phyloP scores from a whole-genome alignment of 192 early-diverging fungal species.

The Coemansia sp. region DNA sequence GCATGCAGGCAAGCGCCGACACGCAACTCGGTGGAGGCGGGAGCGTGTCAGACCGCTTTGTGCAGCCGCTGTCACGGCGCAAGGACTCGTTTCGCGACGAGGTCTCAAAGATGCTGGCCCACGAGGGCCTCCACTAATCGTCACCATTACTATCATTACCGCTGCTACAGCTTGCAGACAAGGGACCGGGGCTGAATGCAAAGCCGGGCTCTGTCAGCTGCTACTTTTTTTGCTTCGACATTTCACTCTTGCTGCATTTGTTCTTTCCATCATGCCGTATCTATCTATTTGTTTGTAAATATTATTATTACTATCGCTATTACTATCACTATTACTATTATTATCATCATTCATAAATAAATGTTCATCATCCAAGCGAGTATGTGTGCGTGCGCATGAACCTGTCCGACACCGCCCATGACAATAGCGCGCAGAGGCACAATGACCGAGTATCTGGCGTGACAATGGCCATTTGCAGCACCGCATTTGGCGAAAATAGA shows the following conservation, averaged over 20 bases:
- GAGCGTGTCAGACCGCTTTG: not conserved
- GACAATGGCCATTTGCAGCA: slow-evolving; percentile 3
- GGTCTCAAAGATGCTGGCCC: slow-evolving; percentile 17
- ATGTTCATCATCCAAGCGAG: not conserved
- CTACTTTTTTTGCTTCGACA: not conserved
- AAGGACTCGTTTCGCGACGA: slow-evolving; percentile 26
- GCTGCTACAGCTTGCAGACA: not conserved
- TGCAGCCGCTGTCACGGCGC: not conserved
- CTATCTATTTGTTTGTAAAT: slow-evolving; percentile 2
- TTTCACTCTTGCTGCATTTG: not conserved
- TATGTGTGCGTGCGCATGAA: not conserved
- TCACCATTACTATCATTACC: not conserved
- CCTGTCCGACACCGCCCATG: not conserved
- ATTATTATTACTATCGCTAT: not conserved
- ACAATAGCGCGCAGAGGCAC: not conserved
- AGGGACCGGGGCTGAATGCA: not conserved
- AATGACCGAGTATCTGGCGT: not conserved
- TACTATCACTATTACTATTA: no score
- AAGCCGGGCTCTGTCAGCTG: not conserved
- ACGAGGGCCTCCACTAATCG: slow-evolving; percentile 10
- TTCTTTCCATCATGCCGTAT: not conserved
- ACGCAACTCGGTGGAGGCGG: not conserved
- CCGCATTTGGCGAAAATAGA: slow-evolving; percentile 4
- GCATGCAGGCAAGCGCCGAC: not conserved
- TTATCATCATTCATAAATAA: no score